phyloP scores from a whole-genome alignment of 768 basidiomycete species.

The Paxillus ammoniavirescens region DNA sequence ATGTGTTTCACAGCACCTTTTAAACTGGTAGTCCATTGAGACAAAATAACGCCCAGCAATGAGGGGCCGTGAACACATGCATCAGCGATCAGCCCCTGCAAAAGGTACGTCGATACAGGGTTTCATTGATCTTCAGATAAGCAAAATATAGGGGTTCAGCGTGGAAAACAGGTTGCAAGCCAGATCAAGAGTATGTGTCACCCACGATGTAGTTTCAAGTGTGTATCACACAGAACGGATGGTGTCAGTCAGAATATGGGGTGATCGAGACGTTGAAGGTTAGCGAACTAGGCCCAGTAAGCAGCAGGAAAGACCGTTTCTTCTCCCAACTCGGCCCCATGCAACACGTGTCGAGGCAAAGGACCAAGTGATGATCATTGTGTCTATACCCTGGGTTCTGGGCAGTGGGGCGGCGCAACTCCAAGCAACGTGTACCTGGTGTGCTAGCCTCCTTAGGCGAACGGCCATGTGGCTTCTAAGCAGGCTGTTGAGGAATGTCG shows the following conservation, averaged over 20 bases:
- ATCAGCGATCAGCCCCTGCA: not conserved
- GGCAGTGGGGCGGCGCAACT: not conserved
- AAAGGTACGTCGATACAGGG: not conserved
- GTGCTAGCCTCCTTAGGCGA: not conserved
- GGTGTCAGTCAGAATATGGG: too few species aligned
- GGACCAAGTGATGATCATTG: not conserved
- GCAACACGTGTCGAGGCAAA: not conserved
- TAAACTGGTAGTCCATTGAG: not conserved
- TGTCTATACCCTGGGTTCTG: conserved; percentile 8
- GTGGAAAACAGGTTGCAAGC: conserved; percentile 5
- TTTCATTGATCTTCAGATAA: not conserved
- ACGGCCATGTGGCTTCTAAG: not conserved
- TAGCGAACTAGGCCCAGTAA: not conserved
- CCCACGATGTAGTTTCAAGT: not conserved
- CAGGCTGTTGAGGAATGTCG: not conserved
- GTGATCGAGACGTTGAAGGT: too few species aligned
- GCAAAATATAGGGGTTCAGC: too few species aligned
- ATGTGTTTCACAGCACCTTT: not conserved
- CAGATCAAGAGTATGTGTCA: conserved; percentile 1
- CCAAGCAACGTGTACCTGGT: not conserved
- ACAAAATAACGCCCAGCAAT: not conserved
- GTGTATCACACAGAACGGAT: too few species aligned
- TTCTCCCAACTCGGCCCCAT: too few species aligned
- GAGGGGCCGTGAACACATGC: not conserved
- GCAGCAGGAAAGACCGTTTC: not conserved